Conservation (phyloP, 2,329 filamentous ascomycete genomes). For the Calonectria leucothoes region DNA sequence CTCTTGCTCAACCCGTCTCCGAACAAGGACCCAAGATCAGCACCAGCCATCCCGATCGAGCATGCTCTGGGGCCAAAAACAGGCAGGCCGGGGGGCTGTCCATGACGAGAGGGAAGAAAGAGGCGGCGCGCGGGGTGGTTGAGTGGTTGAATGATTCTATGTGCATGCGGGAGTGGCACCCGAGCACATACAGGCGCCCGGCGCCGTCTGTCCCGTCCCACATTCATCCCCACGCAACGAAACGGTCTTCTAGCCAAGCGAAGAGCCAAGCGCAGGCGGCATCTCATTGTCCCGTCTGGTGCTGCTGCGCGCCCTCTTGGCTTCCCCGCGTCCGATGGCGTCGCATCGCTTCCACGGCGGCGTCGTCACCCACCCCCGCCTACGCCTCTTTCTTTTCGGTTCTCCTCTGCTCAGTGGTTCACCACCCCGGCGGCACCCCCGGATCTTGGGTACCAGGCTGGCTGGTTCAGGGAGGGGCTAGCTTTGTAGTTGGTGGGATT, state of each 20-base stretch:
- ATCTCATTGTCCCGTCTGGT: conserved; percentile 18
- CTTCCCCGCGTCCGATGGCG: conserved; percentile 21
- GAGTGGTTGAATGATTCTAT: neutral
- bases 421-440: conserved; percentile 7
- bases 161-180: neutral
- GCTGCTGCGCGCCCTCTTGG: neutral
- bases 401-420: neutral
- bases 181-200: neutral
- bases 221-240: neutral
- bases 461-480: neutral
- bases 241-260: neutral
- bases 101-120: neutral
- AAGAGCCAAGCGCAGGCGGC: neutral
- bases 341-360: conserved; percentile 18
- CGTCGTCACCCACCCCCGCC: conserved; percentile 9
- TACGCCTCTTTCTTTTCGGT: neutral
- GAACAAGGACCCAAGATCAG: neutral
- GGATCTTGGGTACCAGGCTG: conserved; percentile 9
- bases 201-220: neutral
- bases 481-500: neutral
- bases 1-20: neutral
- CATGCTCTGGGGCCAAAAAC: neutral
- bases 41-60: neutral
- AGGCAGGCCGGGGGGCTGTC: neutral
- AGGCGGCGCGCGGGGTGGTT: neutral